A percentile compares a stretch with the other conserved stretches of the same genome.
phyloP scores from a whole-genome alignment of 2,329 filamentous ascomycete species.

The Ophiostoma triangulosporum region DNA sequence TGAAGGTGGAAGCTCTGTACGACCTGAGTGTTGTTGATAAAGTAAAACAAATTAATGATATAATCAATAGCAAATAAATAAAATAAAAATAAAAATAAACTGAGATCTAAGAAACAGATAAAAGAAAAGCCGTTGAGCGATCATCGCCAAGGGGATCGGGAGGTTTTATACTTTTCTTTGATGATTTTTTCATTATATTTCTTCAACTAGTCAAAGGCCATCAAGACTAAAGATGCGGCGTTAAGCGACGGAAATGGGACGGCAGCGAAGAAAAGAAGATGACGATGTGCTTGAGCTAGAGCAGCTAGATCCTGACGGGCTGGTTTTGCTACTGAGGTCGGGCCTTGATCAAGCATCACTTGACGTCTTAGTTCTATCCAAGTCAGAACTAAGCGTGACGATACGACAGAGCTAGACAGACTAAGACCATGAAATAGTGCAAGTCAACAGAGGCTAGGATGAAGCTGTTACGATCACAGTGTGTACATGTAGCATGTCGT shows the following conservation, averaged over 20 bases:
- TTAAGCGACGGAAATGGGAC: neutral
- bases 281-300: neutral
- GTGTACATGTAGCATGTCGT: neutral
- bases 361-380: neutral
- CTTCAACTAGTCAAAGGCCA: too few relatives aligned
- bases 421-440: too few relatives aligned
- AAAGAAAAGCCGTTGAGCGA: too few relatives aligned
- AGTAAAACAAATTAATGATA: too few relatives aligned
- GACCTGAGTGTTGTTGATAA: neutral
- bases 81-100: too few relatives aligned
- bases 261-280: neutral
- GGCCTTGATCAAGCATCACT: neutral
- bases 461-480: neutral
- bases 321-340: neutral
- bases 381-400: neutral
- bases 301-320: neutral
- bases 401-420: too few relatives aligned
- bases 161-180: too few relatives aligned
- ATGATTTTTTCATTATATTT: too few relatives aligned
- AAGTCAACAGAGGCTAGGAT: neutral
- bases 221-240: too few relatives aligned
- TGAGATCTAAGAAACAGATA: too few relatives aligned
- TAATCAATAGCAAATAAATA: too few relatives aligned
- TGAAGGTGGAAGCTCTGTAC: neutral
- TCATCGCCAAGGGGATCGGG: too few relatives aligned